Evolutionary conservation across 371 early-diverging fungal species (phyloP), one percentile per base, ranked within the genome.

Genomic region (Umbelopsis sp.): DNA sequence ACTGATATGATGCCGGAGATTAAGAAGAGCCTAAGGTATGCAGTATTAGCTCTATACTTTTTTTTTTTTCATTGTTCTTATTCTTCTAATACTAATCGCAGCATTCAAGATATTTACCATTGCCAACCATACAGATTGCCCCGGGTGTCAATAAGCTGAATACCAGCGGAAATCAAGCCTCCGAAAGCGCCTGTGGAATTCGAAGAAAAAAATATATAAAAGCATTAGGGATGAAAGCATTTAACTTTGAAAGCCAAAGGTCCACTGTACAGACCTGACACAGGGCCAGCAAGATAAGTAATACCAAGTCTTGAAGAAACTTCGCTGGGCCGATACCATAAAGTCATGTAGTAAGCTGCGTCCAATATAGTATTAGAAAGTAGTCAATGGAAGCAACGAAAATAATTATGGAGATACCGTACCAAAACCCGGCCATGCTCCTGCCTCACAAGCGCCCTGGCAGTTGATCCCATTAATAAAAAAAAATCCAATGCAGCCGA

Each of bases 71-170:
- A 4, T 3, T 41, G 41, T 41, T 41, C 41, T 1, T 41, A 1
- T 48, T 8, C 2, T 18, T 48, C 6, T 20, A n/a, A 48, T 1
- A 1, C 4, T 16, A 18, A n/a, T n/a, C 22, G 22, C 22, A 22
- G 48, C 16, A 16, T 48, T 20, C 48, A 18, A 45, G 14, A 22
- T n/a, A 2, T 41, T 70, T 70, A 75, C 79, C 81, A 83, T 72
- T 83, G 84, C 80, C 80, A 83, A 1, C 84, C 84, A 46, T 81
- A 83, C 20, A 83, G 68, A 41, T 67, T 65, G n/a, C 80, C 81
- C 1, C 53, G 44, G 1, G 78, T 80, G 64, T 83, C 84, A 44
- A 83, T 83, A 11, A 80, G 50, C 52, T 83, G 84, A 10, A 81
- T 68, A 4, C 67, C 81, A 24, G 81, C 81, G 11, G 84, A 83